Evolutionary conservation across 306 rosid species (phyloP).

Genomic region (Canavalia gladiata): DNA sequence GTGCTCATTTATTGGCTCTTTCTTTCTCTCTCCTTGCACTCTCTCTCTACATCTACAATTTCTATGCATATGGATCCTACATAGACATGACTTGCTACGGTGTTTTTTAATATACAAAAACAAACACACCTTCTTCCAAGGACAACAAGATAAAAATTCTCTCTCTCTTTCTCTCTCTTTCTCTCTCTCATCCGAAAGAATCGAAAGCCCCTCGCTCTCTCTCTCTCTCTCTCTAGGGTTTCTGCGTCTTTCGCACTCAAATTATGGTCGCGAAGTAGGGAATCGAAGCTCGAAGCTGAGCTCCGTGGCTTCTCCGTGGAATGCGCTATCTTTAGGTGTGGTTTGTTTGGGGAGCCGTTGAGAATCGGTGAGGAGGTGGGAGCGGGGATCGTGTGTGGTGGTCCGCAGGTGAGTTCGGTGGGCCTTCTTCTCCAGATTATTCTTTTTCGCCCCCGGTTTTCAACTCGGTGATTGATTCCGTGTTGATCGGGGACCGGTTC

Average conservation of each 20-base stretch:
- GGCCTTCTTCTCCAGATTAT: conserved; percentile 41
- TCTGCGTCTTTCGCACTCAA: conserved; percentile 65
- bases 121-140: conserved; percentile 56
- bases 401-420: conserved; percentile 51
- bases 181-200: conserved; percentile 42
- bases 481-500: conserved; percentile 47
- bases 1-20: neutral
- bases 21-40: conserved; percentile 43
- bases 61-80: conserved; percentile 48
- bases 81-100: conserved; percentile 53
- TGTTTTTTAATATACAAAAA: conserved; percentile 44
- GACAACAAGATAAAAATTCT: conserved; percentile 62
- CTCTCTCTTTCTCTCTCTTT: conserved; percentile 35
- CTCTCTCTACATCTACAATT: conserved; percentile 47
- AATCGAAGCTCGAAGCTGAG: conserved; percentile 56
- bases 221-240: conserved; percentile 95
- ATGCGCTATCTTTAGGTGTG: conserved; percentile 44
- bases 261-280: conserved; percentile 50
- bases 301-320: conserved; percentile 27
- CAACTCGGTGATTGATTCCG: conserved; percentile 46
- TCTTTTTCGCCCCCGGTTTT: conserved; percentile 31
- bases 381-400: conserved; percentile 47
- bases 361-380: conserved; percentile 56
- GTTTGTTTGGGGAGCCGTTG: conserved; percentile 58
- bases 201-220: conserved; percentile 76